A percentile compares a stretch with the other conserved stretches of the same genome.
Evolutionary conservation across 495 filamentous ascomycete species (phyloP).

Genomic region (Terfezia boudieri): DNA sequence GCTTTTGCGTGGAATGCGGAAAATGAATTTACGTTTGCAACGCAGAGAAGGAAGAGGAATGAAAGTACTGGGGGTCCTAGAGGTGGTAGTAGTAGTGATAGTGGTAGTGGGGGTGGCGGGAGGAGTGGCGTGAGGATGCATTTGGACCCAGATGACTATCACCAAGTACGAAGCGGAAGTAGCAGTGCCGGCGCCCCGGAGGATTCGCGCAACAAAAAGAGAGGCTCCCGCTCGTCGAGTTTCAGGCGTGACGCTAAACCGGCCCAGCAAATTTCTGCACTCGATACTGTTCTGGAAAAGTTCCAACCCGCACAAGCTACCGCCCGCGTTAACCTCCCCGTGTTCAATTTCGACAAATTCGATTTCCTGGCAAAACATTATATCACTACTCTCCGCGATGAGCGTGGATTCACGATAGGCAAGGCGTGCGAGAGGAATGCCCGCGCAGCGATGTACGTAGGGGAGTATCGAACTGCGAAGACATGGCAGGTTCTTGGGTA

Average conservation of each 20-base stretch:
- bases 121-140: constrained; percentile 20
- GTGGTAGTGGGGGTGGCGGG: constrained; percentile 19
- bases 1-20: too few relatives aligned
- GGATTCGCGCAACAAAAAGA: constrained; percentile 1
- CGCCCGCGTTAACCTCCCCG: constrained; percentile 8
- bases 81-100: too few relatives aligned
- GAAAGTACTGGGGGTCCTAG: too few relatives aligned
- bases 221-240: too few relatives aligned
- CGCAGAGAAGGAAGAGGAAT: too few relatives aligned
- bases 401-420: too few relatives aligned
- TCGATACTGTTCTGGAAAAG: constrained; percentile 9
- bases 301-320: constrained; percentile 13
- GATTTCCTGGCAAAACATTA: constrained; percentile 5
- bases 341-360: constrained; percentile 10
- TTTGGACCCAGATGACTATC: constrained; percentile 16
- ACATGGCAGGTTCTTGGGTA: constrained; percentile 10
- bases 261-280: background rate
- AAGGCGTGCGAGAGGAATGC: constrained; percentile 14
- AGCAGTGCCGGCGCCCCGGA: constrained; percentile 11
- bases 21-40: too few relatives aligned
- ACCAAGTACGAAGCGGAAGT: constrained; percentile 7
- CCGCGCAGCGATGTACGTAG: constrained; percentile 9
- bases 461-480: constrained; percentile 14
- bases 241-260: too few relatives aligned
- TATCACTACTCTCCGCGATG: too few relatives aligned